Percentiles rank a stretch among this genome's conserved stretches.
Conservation (phyloP, 345 rosid species). For the Erysimum cheiranthoides region DNA sequence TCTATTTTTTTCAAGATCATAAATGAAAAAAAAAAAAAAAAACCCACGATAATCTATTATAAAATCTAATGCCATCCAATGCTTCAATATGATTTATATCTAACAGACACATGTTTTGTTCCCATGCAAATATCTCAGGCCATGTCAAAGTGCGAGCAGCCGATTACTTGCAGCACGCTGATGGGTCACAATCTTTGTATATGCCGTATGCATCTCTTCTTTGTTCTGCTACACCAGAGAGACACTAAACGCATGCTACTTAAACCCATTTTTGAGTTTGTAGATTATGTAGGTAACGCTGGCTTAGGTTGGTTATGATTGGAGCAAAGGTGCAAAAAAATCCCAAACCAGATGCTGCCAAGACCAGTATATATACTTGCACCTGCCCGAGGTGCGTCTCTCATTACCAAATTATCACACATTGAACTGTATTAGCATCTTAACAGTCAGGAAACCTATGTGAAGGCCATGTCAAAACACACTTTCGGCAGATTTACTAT, state of each 20-base stretch:
- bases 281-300: not conserved
- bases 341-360: slow-evolving; percentile 43
- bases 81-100: not conserved
- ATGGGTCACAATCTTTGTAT: slow-evolving; percentile 87
- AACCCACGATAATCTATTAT: no score
- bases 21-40: no score
- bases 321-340: slow-evolving; percentile 68
- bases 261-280: not conserved
- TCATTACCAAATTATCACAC: not conserved
- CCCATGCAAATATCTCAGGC: slow-evolving; percentile 59
- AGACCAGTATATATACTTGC: slow-evolving; percentile 43
- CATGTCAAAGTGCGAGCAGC: slow-evolving; percentile 77
- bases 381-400: slow-evolving; percentile 35
- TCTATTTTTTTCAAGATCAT: no score
- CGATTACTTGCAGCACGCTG: slow-evolving; percentile 82
- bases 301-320: slow-evolving; percentile 79
- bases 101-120: not conserved
- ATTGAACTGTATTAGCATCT: not conserved
- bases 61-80: no score
- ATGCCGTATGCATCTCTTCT: slow-evolving; percentile 58
- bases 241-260: not conserved
- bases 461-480: slow-evolving; percentile 68
- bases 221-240: not conserved
- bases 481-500: not conserved
- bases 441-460: slow-evolving; percentile 69